These are phyloP conservation scores for Talaromyces amestolkiae DNA, from an alignment of 2,329 filamentous ascomycete species.

Conservation along the genomic window DNA sequence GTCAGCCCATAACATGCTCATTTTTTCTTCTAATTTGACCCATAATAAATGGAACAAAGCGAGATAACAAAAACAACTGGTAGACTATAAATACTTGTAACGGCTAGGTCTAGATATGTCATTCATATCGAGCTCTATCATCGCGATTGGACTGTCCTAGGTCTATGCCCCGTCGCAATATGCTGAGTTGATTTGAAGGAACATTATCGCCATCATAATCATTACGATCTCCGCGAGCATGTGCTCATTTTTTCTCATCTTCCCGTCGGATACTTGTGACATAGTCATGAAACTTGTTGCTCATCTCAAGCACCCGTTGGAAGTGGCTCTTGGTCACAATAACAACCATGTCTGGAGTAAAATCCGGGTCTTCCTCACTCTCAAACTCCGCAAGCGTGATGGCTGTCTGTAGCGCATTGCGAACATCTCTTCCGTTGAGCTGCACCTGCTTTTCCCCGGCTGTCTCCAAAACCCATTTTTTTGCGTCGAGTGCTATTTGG, in stretches of 20 bases:
- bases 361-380: conserved; percentile 5
- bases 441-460: neutral
- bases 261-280: conserved; percentile 5
- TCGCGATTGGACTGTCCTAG: neutral
- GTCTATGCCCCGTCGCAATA: neutral
- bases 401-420: conserved; percentile 32
- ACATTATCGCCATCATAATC: neutral
- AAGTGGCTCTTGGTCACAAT: neutral
- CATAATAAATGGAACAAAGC: neutral
- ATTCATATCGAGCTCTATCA: neutral
- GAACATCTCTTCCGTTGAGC: conserved; percentile 32
- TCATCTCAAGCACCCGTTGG: conserved; percentile 4
- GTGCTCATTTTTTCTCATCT: conserved; percentile 6
- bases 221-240: neutral
- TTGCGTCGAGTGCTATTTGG: neutral
- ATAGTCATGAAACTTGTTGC: conserved; percentile 11
- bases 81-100: neutral
- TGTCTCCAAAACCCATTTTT: conserved; percentile 1
- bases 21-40: neutral
- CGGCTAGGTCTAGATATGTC: neutral
- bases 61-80: too few species aligned
- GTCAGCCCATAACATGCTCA: neutral
- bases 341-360: neutral
- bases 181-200: neutral
- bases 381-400: conserved; percentile 29